Evolutionary conservation across 805 yeast species (phyloP).

Genomic region (Zygosaccharomyces pseudorouxii): DNA sequence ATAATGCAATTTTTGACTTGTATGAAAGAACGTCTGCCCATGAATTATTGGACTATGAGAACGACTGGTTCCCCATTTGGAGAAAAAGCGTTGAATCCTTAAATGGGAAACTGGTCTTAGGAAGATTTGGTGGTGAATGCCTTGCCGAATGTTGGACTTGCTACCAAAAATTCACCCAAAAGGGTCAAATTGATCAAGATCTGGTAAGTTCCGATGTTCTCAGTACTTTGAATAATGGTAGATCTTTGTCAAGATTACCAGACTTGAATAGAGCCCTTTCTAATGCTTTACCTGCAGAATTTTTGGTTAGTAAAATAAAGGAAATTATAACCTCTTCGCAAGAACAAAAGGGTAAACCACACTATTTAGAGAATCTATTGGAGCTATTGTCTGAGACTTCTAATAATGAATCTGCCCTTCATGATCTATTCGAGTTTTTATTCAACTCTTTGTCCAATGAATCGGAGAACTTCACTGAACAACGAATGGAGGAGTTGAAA

Average conservation of each 20-base stretch:
- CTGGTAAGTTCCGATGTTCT: slow-evolving; percentile 12
- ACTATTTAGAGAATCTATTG: slow-evolving; percentile 13
- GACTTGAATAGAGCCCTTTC: slow-evolving; percentile 23
- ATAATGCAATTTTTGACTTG: slow-evolving; percentile 27
- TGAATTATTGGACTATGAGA: slow-evolving; percentile 18
- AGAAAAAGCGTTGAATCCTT: slow-evolving; percentile 26
- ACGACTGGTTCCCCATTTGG: slow-evolving; percentile 31
- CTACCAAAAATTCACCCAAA: slow-evolving; percentile 23
- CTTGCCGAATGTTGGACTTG: slow-evolving; percentile 32
- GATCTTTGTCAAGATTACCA: slow-evolving; percentile 15
- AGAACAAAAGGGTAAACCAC: not conserved
- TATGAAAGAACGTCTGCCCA: slow-evolving; percentile 16
- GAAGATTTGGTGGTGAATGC: slow-evolving; percentile 32
- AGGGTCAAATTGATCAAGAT: not conserved
- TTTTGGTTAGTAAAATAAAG: slow-evolving; percentile 12
- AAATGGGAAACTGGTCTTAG: slow-evolving; percentile 28
- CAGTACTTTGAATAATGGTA: slow-evolving; percentile 17
- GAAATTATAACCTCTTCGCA: slow-evolving; percentile 8
- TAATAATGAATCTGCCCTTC: slow-evolving; percentile 18
- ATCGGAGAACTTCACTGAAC: slow-evolving; percentile 13
- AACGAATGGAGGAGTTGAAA: slow-evolving; percentile 7
- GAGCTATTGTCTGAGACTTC: slow-evolving; percentile 11
- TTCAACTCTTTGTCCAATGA: slow-evolving; percentile 14
- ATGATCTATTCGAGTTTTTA: slow-evolving; percentile 17
- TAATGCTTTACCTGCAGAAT: slow-evolving; percentile 14